These are phyloP conservation scores for Clonostachys rhizophaga DNA, from an alignment of 2,329 filamentous ascomycete species.

Conservation along the genomic window DNA sequence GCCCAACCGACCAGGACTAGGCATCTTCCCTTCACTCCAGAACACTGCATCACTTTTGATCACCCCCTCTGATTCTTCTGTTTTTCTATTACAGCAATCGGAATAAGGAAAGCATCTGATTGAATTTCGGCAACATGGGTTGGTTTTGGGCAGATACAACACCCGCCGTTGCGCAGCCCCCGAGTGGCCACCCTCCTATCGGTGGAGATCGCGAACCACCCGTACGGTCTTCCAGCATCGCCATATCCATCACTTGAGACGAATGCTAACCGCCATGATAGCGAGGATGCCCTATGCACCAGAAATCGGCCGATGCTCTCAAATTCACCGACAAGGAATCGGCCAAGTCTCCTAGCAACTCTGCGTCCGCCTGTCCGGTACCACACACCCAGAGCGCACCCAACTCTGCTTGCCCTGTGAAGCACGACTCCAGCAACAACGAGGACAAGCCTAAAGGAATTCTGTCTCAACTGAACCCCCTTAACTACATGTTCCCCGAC, in stretches of 20 bases:
- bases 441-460: conserved; percentile 35
- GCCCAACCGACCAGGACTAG: too few relatives aligned
- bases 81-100: background rate
- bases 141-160: conserved; percentile 58
- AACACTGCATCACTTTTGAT: too few relatives aligned
- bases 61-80: background rate
- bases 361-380: conserved; percentile 18
- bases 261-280: conserved; percentile 11
- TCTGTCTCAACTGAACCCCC: conserved; percentile 55
- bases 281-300: conserved; percentile 54
- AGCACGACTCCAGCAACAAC: conserved; percentile 13
- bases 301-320: conserved; percentile 44
- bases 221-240: conserved; percentile 12
- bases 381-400: conserved; percentile 12
- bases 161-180: conserved; percentile 23
- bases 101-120: too few relatives aligned
- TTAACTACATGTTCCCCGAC: conserved; percentile 94
- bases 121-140: conserved; percentile 37
- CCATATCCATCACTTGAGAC: background rate
- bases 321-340: conserved; percentile 17
- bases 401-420: conserved; percentile 20
- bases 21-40: too few relatives aligned
- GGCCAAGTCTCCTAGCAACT: conserved; percentile 7
- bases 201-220: conserved; percentile 21
- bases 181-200: conserved; percentile 22